phyloP scores from a whole-genome alignment of 768 basidiomycete species.

The Leccinum rimulosum region DNA sequence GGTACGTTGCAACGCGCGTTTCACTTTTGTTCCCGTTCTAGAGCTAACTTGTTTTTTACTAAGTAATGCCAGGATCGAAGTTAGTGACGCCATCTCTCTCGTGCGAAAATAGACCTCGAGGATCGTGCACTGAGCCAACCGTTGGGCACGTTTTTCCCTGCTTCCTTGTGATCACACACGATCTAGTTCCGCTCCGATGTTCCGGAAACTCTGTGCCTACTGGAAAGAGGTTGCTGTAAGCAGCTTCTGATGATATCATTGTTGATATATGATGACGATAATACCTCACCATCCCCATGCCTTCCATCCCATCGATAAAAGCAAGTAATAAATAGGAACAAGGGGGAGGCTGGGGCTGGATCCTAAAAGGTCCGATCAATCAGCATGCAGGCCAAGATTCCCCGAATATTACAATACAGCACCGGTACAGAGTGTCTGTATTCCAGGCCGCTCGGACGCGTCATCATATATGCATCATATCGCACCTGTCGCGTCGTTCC shows the following conservation, averaged over 20 bases:
- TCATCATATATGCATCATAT: background rate
- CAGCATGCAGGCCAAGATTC: background rate
- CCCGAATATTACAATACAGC: background rate
- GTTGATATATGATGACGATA: background rate
- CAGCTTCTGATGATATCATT: background rate
- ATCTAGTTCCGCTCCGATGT: background rate
- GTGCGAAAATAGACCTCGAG: background rate
- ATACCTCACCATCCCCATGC: background rate
- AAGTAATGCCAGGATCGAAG: background rate
- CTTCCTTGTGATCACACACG: background rate
- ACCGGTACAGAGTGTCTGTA: background rate
- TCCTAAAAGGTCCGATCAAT: background rate
- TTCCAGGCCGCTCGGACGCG: background rate
- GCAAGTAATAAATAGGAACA: background rate
- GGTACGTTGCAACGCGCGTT: background rate
- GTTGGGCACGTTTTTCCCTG: background rate
- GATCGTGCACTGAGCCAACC: background rate
- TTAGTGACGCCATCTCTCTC: background rate
- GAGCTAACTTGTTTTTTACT: background rate
- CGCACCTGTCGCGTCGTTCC: background rate
- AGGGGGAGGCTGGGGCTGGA: background rate
- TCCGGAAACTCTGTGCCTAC: background rate
- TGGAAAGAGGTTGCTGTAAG: background rate
- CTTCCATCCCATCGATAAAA: background rate
- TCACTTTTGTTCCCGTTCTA: background rate